Evolutionary conservation across 345 rosid genomes (phyloP), one percentile per base, ranked within the genome.

Genomic region (Melaleuca alternifolia): DNA sequence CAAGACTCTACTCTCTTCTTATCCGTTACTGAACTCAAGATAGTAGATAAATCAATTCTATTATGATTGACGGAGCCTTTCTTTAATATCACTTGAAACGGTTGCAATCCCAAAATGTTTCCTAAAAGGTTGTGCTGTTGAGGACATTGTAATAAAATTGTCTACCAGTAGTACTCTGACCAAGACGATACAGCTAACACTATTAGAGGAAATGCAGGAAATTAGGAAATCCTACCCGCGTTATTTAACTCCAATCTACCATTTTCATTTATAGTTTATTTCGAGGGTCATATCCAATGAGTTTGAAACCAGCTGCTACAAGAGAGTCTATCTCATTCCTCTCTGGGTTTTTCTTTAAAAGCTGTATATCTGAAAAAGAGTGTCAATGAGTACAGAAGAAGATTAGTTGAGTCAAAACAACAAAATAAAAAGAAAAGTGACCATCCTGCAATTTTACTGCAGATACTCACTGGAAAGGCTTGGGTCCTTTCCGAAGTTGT

Each of bases 211-310:
- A 53, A 16, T 2, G 54, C 54, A 16, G 21, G 23, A 26, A 65
- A 33, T 65, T 65, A 65, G 41, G 6, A 23, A n/a, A 65, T n/a
- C 11, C 77, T 65, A 65, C 37, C 54, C 7, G n/a, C 30, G 30
- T 2, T 26, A 62, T n/a, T 52, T 52, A 53, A 87, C 88, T 84
- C 90, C 91, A 95, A 26, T 92, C 94, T 4, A 99, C 97, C 99
- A 97, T 96, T 90, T 94, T 94, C 99, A 97, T 95, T 89, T 93
- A 98, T 85, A 96, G 94, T 89, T 93, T 97, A 90, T 93, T 92
- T 87, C 93, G 97, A 89, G 98, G 98, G 91, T 97, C 96, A 90
- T 97, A 97, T 85, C 98, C 97, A 21, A 92, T 86, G 88, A 97
- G 96, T 85, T 92, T 88, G 90, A 96, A 96, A 86, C 95, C 99